Percentiles rank a stretch among this genome's conserved stretches.
phyloP scores from a whole-genome alignment of 1,284 basidiomycete species.

The Ceratobasidium theobromae region DNA sequence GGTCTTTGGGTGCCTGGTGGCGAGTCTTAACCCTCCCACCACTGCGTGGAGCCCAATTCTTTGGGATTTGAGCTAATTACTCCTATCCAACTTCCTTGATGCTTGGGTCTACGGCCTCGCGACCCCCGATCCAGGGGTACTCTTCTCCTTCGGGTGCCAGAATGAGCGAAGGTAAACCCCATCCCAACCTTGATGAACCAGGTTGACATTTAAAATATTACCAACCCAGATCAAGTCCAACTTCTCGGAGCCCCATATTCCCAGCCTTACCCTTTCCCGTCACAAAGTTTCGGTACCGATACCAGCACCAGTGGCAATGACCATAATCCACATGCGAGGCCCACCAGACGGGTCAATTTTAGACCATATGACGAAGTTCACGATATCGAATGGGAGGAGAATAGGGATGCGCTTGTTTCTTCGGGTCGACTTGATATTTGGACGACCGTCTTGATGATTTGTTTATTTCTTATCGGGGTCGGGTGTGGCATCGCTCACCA shows the following conservation, averaged over 20 bases:
- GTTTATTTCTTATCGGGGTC: constrained; percentile 7
- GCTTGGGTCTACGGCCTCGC: too few species aligned
- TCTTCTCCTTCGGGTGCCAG: not conserved
- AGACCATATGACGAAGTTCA: constrained; percentile 5
- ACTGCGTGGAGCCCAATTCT: too few species aligned
- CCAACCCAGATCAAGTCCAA: not conserved
- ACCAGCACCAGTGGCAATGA: not conserved
- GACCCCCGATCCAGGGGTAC: too few species aligned
- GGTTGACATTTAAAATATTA: too few species aligned
- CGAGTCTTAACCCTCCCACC: too few species aligned
- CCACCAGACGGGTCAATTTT: constrained; percentile 17
- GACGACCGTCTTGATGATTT: constrained; percentile 15
- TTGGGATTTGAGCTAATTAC: too few species aligned
- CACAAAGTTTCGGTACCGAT: not conserved
- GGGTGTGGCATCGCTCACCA: constrained; percentile 20
- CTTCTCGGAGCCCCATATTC: not conserved
- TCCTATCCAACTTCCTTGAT: too few species aligned
- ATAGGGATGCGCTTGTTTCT: not conserved
- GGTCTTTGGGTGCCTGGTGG: too few species aligned
- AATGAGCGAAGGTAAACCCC: not conserved
- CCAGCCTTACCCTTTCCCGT: not conserved
- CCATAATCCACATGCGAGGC: not conserved
- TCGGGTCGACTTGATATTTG: constrained; percentile 9
- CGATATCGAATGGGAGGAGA: not conserved
- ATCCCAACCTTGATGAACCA: not conserved